A percentile compares a stretch with the other conserved stretches of the same genome.
Evolutionary conservation across 1,284 basidiomycete species (phyloP).

Genomic region (Apiotrichum akiyoshidainum): DNA sequence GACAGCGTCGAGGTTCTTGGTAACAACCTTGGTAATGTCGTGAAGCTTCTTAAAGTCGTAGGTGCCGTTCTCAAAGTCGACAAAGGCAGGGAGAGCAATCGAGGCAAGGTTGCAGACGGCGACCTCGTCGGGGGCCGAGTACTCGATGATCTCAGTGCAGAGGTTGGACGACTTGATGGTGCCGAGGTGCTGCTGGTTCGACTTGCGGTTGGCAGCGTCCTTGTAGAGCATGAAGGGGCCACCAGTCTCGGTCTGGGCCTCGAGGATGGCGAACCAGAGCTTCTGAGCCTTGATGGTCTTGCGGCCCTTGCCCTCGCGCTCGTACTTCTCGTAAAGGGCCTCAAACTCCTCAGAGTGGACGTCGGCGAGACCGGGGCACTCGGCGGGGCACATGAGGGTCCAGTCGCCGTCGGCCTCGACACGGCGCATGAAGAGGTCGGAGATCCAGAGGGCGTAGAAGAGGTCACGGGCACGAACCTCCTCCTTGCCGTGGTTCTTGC

Average conservation of each 20-base stretch:
- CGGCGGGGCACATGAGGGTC: slow-evolving; percentile 97
- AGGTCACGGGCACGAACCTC: slow-evolving; percentile 94
- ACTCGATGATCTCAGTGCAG: slow-evolving; percentile 99
- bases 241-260: slow-evolving; percentile 97
- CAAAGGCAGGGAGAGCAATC: slow-evolving; percentile 86
- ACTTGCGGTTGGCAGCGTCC: slow-evolving; percentile 84
- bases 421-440: slow-evolving; percentile 97
- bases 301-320: slow-evolving; percentile 80
- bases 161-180: slow-evolving; percentile 99
- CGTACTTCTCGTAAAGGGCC: slow-evolving; percentile 82
- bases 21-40: slow-evolving; percentile 86
- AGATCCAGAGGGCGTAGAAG: slow-evolving; percentile 98
- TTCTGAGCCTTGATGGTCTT: slow-evolving; percentile 93
- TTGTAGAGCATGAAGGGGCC: slow-evolving; percentile 99
- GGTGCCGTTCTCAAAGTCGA: slow-evolving; percentile 56
- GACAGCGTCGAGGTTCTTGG: slow-evolving; percentile 78
- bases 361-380: slow-evolving; percentile 86
- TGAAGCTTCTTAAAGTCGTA: slow-evolving; percentile 96
- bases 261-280: slow-evolving; percentile 96
- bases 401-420: slow-evolving; percentile 84
- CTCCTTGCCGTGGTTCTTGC: slow-evolving; percentile 99
- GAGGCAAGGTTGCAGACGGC: slow-evolving; percentile 99
- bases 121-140: slow-evolving; percentile 94
- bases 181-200: slow-evolving; percentile 97
- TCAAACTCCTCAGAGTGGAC: slow-evolving; percentile 92